phyloP scores from a whole-genome alignment of 2,329 filamentous ascomycete species.

The Aspergillus japonicus region DNA sequence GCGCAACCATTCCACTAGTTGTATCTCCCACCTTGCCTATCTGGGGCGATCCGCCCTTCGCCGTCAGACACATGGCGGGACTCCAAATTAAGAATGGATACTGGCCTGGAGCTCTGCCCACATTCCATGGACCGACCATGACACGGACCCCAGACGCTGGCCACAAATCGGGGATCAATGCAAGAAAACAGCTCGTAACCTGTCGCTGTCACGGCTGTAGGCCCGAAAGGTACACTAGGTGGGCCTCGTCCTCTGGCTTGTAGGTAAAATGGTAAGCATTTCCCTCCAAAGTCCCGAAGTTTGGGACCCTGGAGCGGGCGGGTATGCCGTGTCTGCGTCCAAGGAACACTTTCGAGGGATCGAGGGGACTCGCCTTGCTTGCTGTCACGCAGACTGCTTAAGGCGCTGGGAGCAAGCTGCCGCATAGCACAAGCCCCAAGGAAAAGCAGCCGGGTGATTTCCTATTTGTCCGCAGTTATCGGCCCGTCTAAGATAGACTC shows the following conservation, averaged over 20 bases:
- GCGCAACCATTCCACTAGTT: not conserved
- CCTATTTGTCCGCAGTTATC: constrained; percentile 20
- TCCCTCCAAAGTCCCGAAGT: constrained; percentile 14
- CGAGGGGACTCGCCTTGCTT: constrained; percentile 12
- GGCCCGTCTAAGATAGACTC: constrained; percentile 10
- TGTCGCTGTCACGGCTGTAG: constrained; percentile 23
- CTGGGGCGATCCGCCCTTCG: not conserved
- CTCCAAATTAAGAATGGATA: not conserved
- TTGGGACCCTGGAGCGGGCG: constrained; percentile 14
- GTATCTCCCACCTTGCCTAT: not conserved
- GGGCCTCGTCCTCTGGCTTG: constrained; percentile 8
- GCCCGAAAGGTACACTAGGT: constrained; percentile 8
- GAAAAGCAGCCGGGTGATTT: constrained; percentile 17
- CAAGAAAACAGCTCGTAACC: constrained; percentile 15
- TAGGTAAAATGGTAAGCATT: constrained; percentile 1
- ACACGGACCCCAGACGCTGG: constrained; percentile 14
- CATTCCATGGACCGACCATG: not conserved
- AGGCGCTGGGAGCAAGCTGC: constrained; percentile 10
- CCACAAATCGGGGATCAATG: constrained; percentile 25
- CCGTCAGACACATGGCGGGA: not conserved
- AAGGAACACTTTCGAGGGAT: constrained; percentile 13
- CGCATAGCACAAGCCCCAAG: constrained; percentile 9
- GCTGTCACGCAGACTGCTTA: constrained; percentile 17
- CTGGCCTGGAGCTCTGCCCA: not conserved
- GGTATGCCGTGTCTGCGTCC: constrained; percentile 20